Percentiles rank a stretch among this genome's conserved stretches.
Conservation (phyloP, 345 rosid species). For the Cardamine resedifolia region DNA sequence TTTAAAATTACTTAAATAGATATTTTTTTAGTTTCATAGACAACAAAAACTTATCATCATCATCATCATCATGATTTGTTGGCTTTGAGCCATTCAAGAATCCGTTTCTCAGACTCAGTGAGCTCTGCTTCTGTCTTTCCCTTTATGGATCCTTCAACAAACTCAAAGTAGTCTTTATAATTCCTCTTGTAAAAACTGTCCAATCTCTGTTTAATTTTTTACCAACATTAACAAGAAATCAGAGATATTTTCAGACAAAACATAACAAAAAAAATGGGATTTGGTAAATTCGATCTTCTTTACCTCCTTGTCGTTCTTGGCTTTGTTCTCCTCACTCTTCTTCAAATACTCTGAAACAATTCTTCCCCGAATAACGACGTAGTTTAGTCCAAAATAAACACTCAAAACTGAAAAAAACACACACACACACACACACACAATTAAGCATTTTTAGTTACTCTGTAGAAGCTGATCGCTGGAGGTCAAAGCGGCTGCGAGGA, state of each 20-base stretch:
- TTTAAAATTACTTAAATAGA: background rate
- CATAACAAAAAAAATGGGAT: background rate
- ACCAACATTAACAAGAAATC: background rate
- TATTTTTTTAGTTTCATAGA: background rate
- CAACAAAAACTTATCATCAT: constrained; percentile 26
- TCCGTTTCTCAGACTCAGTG: constrained; percentile 70
- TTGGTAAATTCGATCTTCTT: background rate
- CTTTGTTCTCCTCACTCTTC: constrained; percentile 81
- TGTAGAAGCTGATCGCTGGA: constrained; percentile 64
- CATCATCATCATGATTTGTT: constrained; percentile 50
- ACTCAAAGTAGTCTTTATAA: constrained; percentile 83
- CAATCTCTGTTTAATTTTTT: constrained; percentile 49
- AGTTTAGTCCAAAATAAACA: background rate
- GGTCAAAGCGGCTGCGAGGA: constrained; percentile 49
- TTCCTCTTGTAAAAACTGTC: constrained; percentile 85
- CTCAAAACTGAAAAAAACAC: background rate
- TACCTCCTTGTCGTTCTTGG: constrained; percentile 90
- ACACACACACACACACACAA: background rate
- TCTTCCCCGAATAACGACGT: background rate
- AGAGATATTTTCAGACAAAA: background rate
- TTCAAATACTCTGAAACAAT: constrained; percentile 63
- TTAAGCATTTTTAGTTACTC: constrained; percentile 42
- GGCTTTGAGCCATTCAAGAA: constrained; percentile 77
- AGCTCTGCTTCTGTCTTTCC: constrained; percentile 66
- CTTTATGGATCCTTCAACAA: constrained; percentile 63